Evolutionary conservation across 148 eudicot species (phyloP).

Genomic region (Oxyria digyna): DNA sequence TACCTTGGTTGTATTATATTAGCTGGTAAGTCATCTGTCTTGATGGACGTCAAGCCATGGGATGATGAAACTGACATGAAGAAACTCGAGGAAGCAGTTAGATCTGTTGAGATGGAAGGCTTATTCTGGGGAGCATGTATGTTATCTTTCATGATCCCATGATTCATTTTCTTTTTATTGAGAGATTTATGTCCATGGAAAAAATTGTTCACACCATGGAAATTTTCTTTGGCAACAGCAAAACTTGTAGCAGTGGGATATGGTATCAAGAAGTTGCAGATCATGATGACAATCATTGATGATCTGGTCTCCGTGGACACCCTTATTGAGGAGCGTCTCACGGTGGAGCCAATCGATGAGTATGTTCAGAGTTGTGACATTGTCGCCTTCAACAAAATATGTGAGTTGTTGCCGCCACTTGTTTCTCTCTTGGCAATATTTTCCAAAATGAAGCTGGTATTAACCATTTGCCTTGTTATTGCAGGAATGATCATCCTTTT

Average conservation of each 20-base stretch:
- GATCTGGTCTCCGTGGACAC: conserved; percentile 77
- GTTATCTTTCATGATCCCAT: neutral
- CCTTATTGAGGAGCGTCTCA: conserved; percentile 57
- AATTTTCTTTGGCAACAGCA: conserved; percentile 33
- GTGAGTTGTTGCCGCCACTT: neutral
- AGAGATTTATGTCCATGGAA: neutral
- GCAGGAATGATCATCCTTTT: neutral
- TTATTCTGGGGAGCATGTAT: conserved; percentile 90
- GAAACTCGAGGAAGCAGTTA: conserved; percentile 90
- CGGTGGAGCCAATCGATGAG: conserved; percentile 73
- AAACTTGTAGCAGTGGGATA: conserved; percentile 86
- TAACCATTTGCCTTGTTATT: neutral
- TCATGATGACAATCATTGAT: conserved; percentile 84
- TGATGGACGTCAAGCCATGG: conserved; percentile 90
- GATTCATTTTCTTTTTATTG: no score
- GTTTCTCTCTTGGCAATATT: neutral
- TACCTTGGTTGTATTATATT: conserved; percentile 2
- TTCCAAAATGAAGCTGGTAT: no score
- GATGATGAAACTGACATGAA: conserved; percentile 96
- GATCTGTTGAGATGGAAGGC: conserved; percentile 70
- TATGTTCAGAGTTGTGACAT: conserved; percentile 93
- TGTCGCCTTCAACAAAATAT: conserved; percentile 89
- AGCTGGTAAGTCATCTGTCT: conserved; percentile 88
- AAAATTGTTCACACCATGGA: neutral
- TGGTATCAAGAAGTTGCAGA: conserved; percentile 87